A percentile compares a stretch with the other conserved stretches of the same genome.
These are phyloP conservation scores for Meredithiella fracta DNA, from an alignment of 2,329 filamentous ascomycete genomes.

Conservation along the genomic window DNA sequence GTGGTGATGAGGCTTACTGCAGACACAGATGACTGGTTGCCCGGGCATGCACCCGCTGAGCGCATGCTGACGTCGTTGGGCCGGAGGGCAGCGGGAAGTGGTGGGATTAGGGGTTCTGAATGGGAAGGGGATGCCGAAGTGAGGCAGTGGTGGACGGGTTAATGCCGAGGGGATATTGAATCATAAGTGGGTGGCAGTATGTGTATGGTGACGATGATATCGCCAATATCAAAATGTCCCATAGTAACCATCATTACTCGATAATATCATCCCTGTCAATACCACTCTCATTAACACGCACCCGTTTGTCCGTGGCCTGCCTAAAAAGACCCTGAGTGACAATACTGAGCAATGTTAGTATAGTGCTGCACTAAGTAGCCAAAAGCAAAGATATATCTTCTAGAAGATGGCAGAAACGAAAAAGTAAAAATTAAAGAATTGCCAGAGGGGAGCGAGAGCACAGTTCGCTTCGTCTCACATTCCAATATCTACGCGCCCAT, in stretches of 20 bases:
- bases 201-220: too few relatives aligned
- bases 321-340: background rate
- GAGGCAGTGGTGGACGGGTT: too few relatives aligned
- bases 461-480: background rate
- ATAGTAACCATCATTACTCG: too few relatives aligned
- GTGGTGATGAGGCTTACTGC: background rate
- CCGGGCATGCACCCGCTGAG: background rate
- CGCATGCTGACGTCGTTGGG: background rate
- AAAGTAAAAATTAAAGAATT: background rate
- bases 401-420: background rate
- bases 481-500: background rate
- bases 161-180: too few relatives aligned
- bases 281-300: background rate
- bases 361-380: background rate
- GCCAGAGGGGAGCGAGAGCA: background rate
- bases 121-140: too few relatives aligned
- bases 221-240: too few relatives aligned
- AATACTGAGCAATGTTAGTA: background rate
- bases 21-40: background rate
- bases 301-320: background rate
- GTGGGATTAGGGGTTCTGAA: background rate
- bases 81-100: background rate
- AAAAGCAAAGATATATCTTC: background rate
- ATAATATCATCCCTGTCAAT: background rate
- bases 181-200: too few relatives aligned